Percentiles rank a stretch among this genome's conserved stretches.
These are phyloP conservation scores for Fusarium burgessii DNA, from an alignment of 2,329 filamentous ascomycete species.

Conservation along the genomic window DNA sequence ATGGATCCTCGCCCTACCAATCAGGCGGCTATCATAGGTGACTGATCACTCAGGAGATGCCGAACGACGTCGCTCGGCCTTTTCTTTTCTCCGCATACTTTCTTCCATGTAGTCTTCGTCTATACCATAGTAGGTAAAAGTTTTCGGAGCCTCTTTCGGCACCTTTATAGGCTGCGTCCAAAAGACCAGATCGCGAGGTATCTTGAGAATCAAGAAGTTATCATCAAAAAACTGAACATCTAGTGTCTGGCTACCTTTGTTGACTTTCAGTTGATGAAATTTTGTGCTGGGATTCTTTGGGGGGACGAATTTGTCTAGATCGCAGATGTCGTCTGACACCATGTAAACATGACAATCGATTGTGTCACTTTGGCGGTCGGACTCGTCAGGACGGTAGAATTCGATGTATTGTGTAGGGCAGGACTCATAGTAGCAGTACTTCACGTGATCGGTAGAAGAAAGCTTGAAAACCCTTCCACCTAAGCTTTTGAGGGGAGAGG, in stretches of 20 bases:
- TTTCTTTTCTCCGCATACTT: rapidly evolving
- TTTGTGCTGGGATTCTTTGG: neutral
- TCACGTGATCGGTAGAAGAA: neutral
- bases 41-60: neutral
- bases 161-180: rapidly evolving
- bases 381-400: neutral
- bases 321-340: neutral
- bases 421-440: neutral
- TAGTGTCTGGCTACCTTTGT: neutral
- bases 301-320: neutral
- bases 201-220: neutral
- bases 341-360: neutral
- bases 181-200: neutral
- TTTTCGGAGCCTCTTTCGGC: neutral
- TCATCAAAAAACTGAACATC: neutral
- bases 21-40: neutral
- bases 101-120: neutral
- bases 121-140: neutral
- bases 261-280: neutral
- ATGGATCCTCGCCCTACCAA: neutral
- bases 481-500: neutral
- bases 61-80: neutral
- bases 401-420: neutral
- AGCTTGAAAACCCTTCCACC: neutral
- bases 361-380: no score